A percentile compares a stretch with the other conserved stretches of the same genome.
These are phyloP conservation scores for Plenodomus lindquistii DNA, from an alignment of 2,329 filamentous ascomycete genomes.

Conservation along the genomic window DNA sequence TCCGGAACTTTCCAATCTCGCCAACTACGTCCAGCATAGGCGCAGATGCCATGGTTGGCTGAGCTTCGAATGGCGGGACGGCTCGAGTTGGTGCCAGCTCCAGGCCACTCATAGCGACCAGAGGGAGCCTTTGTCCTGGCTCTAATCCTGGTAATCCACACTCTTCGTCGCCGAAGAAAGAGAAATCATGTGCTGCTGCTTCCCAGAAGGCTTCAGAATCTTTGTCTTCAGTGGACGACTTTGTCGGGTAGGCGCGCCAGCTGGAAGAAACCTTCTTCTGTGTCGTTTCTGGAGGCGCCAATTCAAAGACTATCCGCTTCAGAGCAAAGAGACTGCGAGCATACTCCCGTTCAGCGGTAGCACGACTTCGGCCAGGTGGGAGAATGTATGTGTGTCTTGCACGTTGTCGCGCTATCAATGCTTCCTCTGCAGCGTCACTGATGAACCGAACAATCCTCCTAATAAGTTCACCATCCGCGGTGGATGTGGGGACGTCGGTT, in stretches of 20 bases:
- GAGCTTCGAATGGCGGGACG: conserved; percentile 5
- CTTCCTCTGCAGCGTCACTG: conserved; percentile 60
- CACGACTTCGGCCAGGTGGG: conserved; percentile 59
- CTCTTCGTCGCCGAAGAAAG: conserved; percentile 63
- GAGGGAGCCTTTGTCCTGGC: conserved; percentile 50
- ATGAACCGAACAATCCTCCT: conserved; percentile 57
- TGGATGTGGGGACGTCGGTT: conserved; percentile 58
- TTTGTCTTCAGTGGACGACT: conserved; percentile 61
- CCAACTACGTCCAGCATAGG: conserved; percentile 54
- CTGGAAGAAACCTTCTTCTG: conserved; percentile 47
- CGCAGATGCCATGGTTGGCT: conserved; percentile 1
- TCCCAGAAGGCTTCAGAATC: conserved; percentile 65
- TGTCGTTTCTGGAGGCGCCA: conserved; percentile 28
- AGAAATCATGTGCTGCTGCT: conserved; percentile 63
- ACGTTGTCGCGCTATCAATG: conserved; percentile 55
- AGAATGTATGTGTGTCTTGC: conserved; percentile 61
- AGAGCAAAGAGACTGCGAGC: conserved; percentile 59
- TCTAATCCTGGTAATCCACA: conserved; percentile 55
- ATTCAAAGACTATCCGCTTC: conserved; percentile 59
- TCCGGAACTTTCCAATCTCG: conserved; percentile 59
- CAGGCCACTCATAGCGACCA: conserved; percentile 52
- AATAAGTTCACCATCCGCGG: conserved; percentile 45
- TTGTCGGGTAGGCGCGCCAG: conserved; percentile 51
- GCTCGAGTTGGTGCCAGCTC: conserved; percentile 29
- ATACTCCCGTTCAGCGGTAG: conserved; percentile 53